Percentiles rank a stretch among this genome's conserved stretches.
phyloP scores from a whole-genome alignment of 148 eudicot species.

The Fagopyrum esculentum region DNA sequence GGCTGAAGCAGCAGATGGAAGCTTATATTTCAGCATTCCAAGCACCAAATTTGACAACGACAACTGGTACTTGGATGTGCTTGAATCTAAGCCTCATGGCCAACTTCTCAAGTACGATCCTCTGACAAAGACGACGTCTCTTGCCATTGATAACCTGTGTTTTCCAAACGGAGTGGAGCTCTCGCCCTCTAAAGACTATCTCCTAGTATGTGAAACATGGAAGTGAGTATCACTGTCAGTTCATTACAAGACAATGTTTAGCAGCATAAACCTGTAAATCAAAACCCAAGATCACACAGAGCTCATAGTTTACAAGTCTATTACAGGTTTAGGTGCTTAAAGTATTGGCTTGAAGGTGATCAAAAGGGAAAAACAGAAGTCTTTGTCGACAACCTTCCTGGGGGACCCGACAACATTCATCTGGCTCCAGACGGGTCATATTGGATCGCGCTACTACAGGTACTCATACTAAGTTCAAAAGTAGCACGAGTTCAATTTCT shows the following conservation, averaged over 20 bases:
- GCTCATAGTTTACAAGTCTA: too few relatives aligned
- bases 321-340: conserved; percentile 62
- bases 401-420: conserved; percentile 80
- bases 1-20: conserved; percentile 67
- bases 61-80: conserved; percentile 51
- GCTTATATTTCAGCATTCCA: conserved; percentile 67
- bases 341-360: conserved; percentile 64
- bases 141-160: conserved; percentile 43
- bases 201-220: conserved; percentile 70
- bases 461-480: conserved; percentile 12
- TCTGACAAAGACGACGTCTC: conserved; percentile 27
- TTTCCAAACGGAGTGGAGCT: conserved; percentile 82
- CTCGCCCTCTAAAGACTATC: conserved; percentile 45
- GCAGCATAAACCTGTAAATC: background rate
- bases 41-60: conserved; percentile 64
- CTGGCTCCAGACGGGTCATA: conserved; percentile 86
- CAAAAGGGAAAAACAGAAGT: conserved; percentile 48
- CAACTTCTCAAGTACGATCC: conserved; percentile 66
- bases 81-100: conserved; percentile 73
- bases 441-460: conserved; percentile 75
- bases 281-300: background rate
- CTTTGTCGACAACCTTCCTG: conserved; percentile 71
- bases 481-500: background rate
- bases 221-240: conserved; percentile 31
- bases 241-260: background rate